Evolutionary conservation across 176 grass and related monocot genomes (phyloP), one percentile per base, ranked within the genome.

Genomic region (Melocanna baccifera): DNA sequence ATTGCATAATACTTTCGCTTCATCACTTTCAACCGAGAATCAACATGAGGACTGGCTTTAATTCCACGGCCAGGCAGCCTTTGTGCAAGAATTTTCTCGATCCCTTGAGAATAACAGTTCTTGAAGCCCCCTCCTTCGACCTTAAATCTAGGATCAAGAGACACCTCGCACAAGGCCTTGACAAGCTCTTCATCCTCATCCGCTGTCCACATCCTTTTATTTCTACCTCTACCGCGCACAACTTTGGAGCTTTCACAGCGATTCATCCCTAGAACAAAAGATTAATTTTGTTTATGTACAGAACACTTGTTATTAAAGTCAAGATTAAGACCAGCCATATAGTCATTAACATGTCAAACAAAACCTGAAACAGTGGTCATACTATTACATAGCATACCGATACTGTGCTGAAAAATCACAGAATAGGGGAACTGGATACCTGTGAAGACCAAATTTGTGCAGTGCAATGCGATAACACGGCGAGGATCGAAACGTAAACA

Each of bases 51-150:
- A 62, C 66, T 86, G 28, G 79, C 46, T 30, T 30, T 90, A 39
- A 90, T 90, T 9, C 84, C 88, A 29, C 16, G 73, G 5, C 79
- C 78, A 16, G 88, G 79, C 23, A 90, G 66, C 73, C 84, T 82
- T 16, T 78, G 79, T 15, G 79, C 37, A 65, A 90, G 88, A 39
- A 90, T 81, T 57, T 12, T 39, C 72, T 82, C 83, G 26, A 90
- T 90, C 19, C 83, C 78, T 30, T 77, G 83, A 28, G 88, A 66
- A 50, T 90, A 86, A 43, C 83, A 81, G 78, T 90, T 90, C 83
- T 82, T 90, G 65, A 90, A 86, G 20, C 55, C 88, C 55, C 88
- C 88, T 86, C 88, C 88, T 29, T 86, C 72, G 36, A 82, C 78
- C 83, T 85, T 82, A 76, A 78, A 86, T 56, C 46, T 90, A n/a